phyloP scores from a whole-genome alignment of 2,329 filamentous ascomycete species.

The Verticillium klebahnii region DNA sequence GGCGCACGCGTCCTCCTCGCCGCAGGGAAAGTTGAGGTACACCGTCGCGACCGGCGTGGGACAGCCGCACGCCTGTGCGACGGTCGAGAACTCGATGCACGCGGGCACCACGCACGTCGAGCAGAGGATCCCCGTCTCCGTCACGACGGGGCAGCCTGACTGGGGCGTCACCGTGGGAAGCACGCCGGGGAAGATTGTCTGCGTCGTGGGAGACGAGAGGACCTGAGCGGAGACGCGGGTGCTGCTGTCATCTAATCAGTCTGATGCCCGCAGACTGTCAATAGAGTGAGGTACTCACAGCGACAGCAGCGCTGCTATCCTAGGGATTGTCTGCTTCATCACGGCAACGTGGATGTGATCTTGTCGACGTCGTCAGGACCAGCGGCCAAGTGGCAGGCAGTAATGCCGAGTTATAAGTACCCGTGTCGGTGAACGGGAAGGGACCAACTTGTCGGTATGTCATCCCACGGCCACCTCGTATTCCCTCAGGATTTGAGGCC shows the following conservation, averaged over 20 bases:
- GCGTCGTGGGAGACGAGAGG: not conserved
- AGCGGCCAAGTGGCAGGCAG: not conserved
- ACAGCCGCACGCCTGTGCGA: slow-evolving; percentile 27
- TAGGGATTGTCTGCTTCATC: not conserved
- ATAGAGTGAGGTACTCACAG: not conserved
- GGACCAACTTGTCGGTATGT: not conserved
- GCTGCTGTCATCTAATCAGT: not conserved
- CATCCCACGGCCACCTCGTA: not conserved
- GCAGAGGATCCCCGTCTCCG: slow-evolving; percentile 23
- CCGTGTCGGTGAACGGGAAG: no score
- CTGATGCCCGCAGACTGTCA: not conserved
- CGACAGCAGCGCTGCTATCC: not conserved
- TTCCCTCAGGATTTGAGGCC: not conserved
- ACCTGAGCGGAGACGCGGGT: not conserved
- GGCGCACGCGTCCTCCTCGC: slow-evolving; percentile 13
- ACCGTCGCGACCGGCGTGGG: slow-evolving; percentile 22
- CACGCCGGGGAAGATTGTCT: not conserved
- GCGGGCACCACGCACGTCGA: slow-evolving; percentile 24
- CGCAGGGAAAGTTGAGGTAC: slow-evolving; percentile 22
- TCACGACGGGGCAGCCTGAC: slow-evolving; percentile 27
- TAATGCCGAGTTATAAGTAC: not conserved
- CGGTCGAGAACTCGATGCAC: slow-evolving; percentile 23
- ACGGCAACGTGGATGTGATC: not conserved
- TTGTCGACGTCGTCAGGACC: no score
- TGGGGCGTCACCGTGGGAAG: not conserved